Evolutionary conservation across 1,284 basidiomycete genomes (phyloP).

Genomic region (Heliocybe sulcata): DNA sequence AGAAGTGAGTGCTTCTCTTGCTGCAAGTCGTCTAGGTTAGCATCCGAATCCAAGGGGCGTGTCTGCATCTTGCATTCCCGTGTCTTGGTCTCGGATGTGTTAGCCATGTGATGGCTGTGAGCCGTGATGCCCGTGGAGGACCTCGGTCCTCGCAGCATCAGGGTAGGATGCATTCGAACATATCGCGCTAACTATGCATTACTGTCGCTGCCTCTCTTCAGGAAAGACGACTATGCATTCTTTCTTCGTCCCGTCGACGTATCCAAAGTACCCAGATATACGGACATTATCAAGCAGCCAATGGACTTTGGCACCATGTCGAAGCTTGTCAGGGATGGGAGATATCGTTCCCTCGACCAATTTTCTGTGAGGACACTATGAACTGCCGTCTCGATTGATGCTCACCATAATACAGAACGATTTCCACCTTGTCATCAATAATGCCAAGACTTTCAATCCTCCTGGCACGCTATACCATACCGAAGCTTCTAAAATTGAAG

Average conservation of each 20-base stretch:
- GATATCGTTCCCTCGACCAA: conserved; percentile 69
- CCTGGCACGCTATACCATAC: conserved; percentile 62
- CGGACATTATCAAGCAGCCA: conserved; percentile 60
- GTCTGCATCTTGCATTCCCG: too few species aligned
- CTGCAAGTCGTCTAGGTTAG: neutral
- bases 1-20: conserved; percentile 45
- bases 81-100: too few species aligned
- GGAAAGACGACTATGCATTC: conserved; percentile 84
- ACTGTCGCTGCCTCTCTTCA: conserved; percentile 17
- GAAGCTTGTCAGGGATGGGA: conserved; percentile 53
- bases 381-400: neutral
- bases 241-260: conserved; percentile 69
- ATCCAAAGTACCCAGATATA: conserved; percentile 60
- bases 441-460: conserved; percentile 71
- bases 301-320: conserved; percentile 85
- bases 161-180: neutral
- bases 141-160: too few species aligned
- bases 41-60: neutral
- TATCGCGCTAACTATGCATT: conserved; percentile 9
- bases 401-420: conserved; percentile 40
- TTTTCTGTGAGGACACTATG: conserved; percentile 27
- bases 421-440: conserved; percentile 61
- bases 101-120: too few species aligned
- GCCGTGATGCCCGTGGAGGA: too few species aligned
- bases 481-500: conserved; percentile 64